Evolutionary conservation across 2,329 filamentous ascomycete species (phyloP).

Genomic region (Pseudopyricularia cyperi): DNA sequence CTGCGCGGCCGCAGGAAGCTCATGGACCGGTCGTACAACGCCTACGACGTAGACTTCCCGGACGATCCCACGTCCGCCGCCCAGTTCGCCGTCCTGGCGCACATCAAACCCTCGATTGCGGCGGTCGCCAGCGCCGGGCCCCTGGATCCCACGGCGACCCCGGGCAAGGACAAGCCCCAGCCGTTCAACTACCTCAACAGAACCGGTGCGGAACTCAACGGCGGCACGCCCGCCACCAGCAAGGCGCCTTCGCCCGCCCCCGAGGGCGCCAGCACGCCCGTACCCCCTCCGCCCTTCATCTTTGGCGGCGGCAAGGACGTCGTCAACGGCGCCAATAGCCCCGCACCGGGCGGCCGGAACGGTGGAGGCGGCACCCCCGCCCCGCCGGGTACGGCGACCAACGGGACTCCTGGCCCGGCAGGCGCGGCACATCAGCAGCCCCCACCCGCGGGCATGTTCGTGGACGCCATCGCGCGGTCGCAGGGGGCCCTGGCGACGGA

Average conservation of each 20-base stretch:
- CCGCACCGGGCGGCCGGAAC: conserved; percentile 37
- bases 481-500: conserved; percentile 46
- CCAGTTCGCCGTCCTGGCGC: conserved; percentile 54
- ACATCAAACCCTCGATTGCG: conserved; percentile 46
- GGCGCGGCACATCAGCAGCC: conserved; percentile 4
- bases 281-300: conserved; percentile 38
- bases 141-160: conserved; percentile 33
- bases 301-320: conserved; percentile 36
- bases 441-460: conserved; percentile 27
- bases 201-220: conserved; percentile 50
- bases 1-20: conserved; percentile 67
- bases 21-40: conserved; percentile 78
- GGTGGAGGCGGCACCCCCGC: conserved; percentile 23
- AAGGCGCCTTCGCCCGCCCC: conserved; percentile 79
- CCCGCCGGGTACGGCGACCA: conserved; percentile 18
- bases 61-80: conserved; percentile 83
- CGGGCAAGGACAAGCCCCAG: conserved; percentile 50
- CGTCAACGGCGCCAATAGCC: conserved; percentile 32
- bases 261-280: conserved; percentile 59
- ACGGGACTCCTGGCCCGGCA: not conserved
- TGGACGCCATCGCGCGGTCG: conserved; percentile 37
- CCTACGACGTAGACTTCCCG: conserved; percentile 75
- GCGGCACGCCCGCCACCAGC: conserved; percentile 67
- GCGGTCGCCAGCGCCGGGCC: conserved; percentile 30
- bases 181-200: conserved; percentile 53